phyloP scores from a whole-genome alignment of 1,284 basidiomycete genomes.

The Irpex lacteus region DNA sequence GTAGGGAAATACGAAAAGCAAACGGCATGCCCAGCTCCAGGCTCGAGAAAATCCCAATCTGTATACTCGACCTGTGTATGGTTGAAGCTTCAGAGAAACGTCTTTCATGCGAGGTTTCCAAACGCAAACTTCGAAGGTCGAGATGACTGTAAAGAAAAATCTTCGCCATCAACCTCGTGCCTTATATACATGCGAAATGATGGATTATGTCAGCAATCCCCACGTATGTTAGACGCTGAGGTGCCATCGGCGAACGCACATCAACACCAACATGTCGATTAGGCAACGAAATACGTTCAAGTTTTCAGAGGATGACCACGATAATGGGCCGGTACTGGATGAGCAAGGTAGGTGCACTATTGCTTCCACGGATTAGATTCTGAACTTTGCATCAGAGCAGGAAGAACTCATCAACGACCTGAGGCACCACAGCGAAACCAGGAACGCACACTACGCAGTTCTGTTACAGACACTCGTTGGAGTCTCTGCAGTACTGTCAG shows the following conservation, averaged over 20 bases:
- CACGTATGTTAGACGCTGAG: not conserved
- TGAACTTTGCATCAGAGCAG: constrained; percentile 21
- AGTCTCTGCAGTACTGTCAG: constrained; percentile 26
- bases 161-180: not conserved
- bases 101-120: constrained; percentile 20
- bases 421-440: constrained; percentile 19
- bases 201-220: not conserved
- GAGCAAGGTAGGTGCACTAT: constrained; percentile 25
- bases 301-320: constrained; percentile 20
- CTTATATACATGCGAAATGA: not conserved
- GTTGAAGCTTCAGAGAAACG: constrained; percentile 19
- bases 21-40: constrained; percentile 72
- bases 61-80: constrained; percentile 41
- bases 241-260: not conserved
- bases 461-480: constrained; percentile 21
- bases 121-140: constrained; percentile 38
- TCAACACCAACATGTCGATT: constrained; percentile 16
- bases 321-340: constrained; percentile 24
- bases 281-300: constrained; percentile 26
- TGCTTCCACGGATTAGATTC: not conserved
- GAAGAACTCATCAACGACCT: constrained; percentile 27
- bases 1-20: constrained; percentile 37
- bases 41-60: constrained; percentile 20
- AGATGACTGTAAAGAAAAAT: constrained; percentile 58
- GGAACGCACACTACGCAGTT: constrained; percentile 18